Evolutionary conservation across 163 green algal species (phyloP).

Genomic region (Scenedesmus sp.): DNA sequence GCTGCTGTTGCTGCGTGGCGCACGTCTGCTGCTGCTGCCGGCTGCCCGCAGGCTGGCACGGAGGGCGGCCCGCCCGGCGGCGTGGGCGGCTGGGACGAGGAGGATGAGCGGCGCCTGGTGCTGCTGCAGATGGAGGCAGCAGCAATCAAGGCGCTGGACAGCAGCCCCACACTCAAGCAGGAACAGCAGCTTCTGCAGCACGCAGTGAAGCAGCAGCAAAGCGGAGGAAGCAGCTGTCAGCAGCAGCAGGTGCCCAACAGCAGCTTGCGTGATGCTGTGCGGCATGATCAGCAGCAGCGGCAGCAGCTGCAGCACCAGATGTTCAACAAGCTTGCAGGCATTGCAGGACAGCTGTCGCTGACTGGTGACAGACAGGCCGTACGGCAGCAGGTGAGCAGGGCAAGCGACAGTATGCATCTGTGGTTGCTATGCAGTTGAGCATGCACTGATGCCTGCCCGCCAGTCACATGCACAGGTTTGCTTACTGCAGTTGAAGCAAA

Average conservation of each 20-base stretch:
- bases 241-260: background rate
- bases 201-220: constrained; percentile 26
- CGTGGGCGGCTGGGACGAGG: constrained; percentile 66
- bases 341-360: constrained; percentile 41
- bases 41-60: constrained; percentile 33
- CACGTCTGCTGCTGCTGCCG: too few relatives aligned
- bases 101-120: constrained; percentile 74
- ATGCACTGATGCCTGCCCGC: too few relatives aligned
- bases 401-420: background rate
- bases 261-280: background rate
- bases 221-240: background rate
- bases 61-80: constrained; percentile 38
- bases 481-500: background rate
- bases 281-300: constrained; percentile 3
- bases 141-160: constrained; percentile 63
- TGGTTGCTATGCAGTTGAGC: background rate
- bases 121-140: constrained; percentile 62
- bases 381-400: constrained; percentile 38
- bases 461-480: background rate
- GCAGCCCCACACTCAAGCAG: constrained; percentile 24
- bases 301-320: constrained; percentile 31
- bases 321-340: constrained; percentile 20
- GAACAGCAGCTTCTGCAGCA: constrained; percentile 59
- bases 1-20: background rate
- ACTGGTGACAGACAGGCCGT: background rate